Conservation (phyloP, 768 basidiomycete species). For the Pleurotus sapidus region DNA sequence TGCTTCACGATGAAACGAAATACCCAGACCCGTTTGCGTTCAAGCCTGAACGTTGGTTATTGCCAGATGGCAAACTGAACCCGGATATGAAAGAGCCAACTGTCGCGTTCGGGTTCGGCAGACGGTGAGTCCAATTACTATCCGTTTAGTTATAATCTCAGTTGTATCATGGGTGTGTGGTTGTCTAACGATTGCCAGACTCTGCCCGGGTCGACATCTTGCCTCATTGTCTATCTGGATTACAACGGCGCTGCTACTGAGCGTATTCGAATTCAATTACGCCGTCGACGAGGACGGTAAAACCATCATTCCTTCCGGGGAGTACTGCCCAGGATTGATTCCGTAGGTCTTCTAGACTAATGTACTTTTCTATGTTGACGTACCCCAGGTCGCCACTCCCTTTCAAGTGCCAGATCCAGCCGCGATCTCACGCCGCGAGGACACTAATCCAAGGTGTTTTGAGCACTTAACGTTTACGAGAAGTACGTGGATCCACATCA, state of each 20-base stretch:
- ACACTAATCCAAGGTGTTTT: too few relatives aligned
- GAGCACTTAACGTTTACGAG: too few relatives aligned
- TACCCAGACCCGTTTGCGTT: slow-evolving; percentile 53
- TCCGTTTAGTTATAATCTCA: background rate
- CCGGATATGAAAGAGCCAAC: slow-evolving; percentile 14
- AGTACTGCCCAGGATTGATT: slow-evolving; percentile 6
- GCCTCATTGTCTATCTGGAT: slow-evolving; percentile 28
- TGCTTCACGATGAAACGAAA: slow-evolving; percentile 44
- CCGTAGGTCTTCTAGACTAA: background rate
- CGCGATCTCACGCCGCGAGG: too few relatives aligned
- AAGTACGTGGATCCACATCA: too few relatives aligned
- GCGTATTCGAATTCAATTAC: slow-evolving; percentile 25
- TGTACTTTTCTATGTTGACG: too few relatives aligned
- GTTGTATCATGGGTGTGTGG: background rate
- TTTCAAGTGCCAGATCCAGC: too few relatives aligned
- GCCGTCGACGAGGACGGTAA: slow-evolving; percentile 27
- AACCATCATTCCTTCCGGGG: slow-evolving; percentile 18
- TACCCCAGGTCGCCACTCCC: too few relatives aligned
- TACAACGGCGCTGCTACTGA: slow-evolving; percentile 23
- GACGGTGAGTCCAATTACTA: slow-evolving; percentile 17
- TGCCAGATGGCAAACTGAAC: slow-evolving; percentile 11
- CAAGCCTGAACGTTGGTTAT: slow-evolving; percentile 55
- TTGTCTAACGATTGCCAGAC: slow-evolving; percentile 13
- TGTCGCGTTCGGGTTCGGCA: slow-evolving; percentile 30
- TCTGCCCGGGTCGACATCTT: slow-evolving; percentile 34